Base-by-base conservation (phyloP, 129 eudicot genomes). In the Centella asiatica region DNA sequence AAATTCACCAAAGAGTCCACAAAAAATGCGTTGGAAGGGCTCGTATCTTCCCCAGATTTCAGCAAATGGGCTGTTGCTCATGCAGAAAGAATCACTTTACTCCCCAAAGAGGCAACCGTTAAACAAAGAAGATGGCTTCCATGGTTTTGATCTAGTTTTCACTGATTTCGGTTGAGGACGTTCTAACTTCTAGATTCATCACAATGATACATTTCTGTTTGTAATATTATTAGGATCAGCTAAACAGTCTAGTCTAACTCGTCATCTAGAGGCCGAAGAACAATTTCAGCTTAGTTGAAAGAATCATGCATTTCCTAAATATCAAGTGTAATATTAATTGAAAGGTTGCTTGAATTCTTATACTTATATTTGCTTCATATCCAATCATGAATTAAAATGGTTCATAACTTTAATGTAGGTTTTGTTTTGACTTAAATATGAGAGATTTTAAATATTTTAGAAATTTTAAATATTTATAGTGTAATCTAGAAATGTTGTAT, bases 11-110 rank as follows among this genome's bases (percentile, higher is more conserved):
- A 67, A 69, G 82, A 78, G 49, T 73, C 90, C 59, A 92, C 99
- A n/a, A 83, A 84, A 56, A 85, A 48, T 66, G 96, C 96, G 40
- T 36, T 93, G 52, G 89, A 93, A 78, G 83, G 78, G 66, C 83
- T 93, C 44, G 95, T 93, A 40, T 74, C 85, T 32, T 82, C 99
- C 31, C 93, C 92, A 18, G 99, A 93, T 80, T 87, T 87, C 61
- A 76, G 61, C 75, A 68, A 69, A 67, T 88, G 96, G 96, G 99
- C 95, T 15, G 86, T 78, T 53, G 74, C 88, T 66, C 74, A 92
- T 69, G 99, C 99, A 3, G 99, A 92, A 33, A 77, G 86, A 70
- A 79, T 92, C 66, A 78, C 99, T 53, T 65, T 92, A 29, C 66
- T 74, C 51, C 96, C 96, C 9, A 67, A 62, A 64, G 73, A 76